phyloP scores from a whole-genome alignment of 2,329 filamentous ascomycete species.

The Pseudocercospora eumusae region DNA sequence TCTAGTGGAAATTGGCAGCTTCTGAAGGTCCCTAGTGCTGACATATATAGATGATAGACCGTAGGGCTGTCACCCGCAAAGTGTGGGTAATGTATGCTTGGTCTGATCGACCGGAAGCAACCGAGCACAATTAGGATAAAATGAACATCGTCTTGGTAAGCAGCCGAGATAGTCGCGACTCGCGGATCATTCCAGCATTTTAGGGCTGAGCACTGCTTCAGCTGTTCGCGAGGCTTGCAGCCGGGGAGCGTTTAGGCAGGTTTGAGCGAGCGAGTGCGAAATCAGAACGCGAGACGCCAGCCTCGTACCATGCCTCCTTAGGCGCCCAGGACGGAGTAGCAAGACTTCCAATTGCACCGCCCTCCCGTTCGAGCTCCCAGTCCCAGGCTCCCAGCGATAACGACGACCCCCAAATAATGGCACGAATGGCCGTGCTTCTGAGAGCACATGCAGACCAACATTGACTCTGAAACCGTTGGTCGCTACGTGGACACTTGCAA shows the following conservation, averaged over 20 bases:
- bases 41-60: too few species aligned
- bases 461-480: conserved; percentile 7
- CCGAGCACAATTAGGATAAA: conserved; percentile 3
- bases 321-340: background rate
- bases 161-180: conserved; percentile 6
- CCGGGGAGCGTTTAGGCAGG: conserved; percentile 8
- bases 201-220: conserved; percentile 8
- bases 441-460: conserved; percentile 6
- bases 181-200: conserved; percentile 2
- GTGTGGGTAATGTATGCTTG: too few species aligned
- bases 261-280: conserved; percentile 9
- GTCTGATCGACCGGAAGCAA: conserved; percentile 12
- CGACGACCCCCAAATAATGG: background rate
- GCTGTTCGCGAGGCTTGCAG: conserved; percentile 13
- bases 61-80: too few species aligned
- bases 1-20: too few species aligned
- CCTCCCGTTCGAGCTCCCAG: background rate
- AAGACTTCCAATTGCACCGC: background rate
- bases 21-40: too few species aligned
- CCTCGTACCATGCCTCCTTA: conserved; percentile 10
- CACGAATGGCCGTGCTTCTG: conserved; percentile 2
- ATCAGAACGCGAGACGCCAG: conserved; percentile 9
- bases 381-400: background rate
- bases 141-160: conserved; percentile 6
- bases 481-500: conserved; percentile 8